phyloP scores from a whole-genome alignment of 352 stramenopile genomes.

The Phytophthora sp. region DNA sequence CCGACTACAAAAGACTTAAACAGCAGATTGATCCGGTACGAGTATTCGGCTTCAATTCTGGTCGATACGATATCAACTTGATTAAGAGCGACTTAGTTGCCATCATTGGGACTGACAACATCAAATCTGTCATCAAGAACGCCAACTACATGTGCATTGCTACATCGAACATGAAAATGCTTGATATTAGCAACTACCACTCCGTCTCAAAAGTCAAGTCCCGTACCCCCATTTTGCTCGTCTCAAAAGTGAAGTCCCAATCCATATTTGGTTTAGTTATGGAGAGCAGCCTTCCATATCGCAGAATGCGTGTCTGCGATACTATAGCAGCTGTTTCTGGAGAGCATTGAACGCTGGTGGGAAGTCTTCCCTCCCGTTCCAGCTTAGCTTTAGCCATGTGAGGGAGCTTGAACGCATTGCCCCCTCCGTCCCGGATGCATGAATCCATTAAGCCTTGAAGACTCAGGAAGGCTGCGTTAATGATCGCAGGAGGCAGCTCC shows the following conservation, averaged over 20 bases:
- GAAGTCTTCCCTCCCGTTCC: neutral
- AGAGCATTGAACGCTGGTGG: neutral
- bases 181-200: no score
- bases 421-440: no score
- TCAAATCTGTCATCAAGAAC: no score
- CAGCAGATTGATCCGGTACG: no score
- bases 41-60: no score
- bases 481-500: neutral
- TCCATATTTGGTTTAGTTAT: neutral
- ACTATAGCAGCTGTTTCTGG: neutral
- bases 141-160: no score
- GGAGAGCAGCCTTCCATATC: no score
- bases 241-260: neutral
- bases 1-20: no score
- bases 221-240: neutral
- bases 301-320: neutral
- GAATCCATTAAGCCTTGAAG: constrained; percentile 9
- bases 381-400: neutral
- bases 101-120: no score
- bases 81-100: no score
- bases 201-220: neutral
- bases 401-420: constrained; percentile 9
- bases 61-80: no score
- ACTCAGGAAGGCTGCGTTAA: constrained; percentile 8
- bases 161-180: no score